Evolutionary conservation across 257 asterid genomes (phyloP), one percentile per base, ranked within the genome.

Genomic region (Cordia subcordata): DNA sequence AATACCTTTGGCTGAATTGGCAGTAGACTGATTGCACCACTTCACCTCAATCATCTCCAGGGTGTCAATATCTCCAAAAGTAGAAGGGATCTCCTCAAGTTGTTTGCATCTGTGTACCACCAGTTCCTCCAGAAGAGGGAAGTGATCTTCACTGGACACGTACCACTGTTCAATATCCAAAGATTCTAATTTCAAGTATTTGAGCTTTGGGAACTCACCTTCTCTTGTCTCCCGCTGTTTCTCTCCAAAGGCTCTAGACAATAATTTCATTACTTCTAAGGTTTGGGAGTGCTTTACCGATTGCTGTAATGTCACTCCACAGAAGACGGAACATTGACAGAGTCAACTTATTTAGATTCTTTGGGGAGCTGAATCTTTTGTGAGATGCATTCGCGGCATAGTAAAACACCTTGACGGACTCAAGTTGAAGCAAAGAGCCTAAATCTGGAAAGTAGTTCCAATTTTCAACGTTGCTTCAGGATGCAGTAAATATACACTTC

Each of bases 71-170:
- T 70, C 8, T 2, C 55, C 38, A 4, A 70, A 52, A 14, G 23
- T 46, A 21, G 16, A n/a, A 38, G 70, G 70, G 22, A 70, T 50
- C 62, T 46, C 53, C 8, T 33, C 19, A 58, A 58, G 42, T 1
- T 47, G 27, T n/a, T 10, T 0, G 53, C 66, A 64, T 20, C 18
- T 13, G 8, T 0, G 8, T 50, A 70, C 21, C n/a, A 49, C 56
- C 50, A 65, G 22, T 1, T 23, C 32, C 15, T 71, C 57, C 46
- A 70, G 75, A 27, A 8, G 4, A 3, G 62, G 70, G 37, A 70
- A 65, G 57, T 63, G 53, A 33, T 27, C 35, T 27, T 60, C 61
- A n/a, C 45, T 49, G 8, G 53, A 54, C 10, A 33, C 20, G 5
- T 47, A 60, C 68, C 64, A 71, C 0, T 60, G 55, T 11, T 33